phyloP scores from a whole-genome alignment of 345 rosid genomes.

The Theobroma cacao region DNA sequence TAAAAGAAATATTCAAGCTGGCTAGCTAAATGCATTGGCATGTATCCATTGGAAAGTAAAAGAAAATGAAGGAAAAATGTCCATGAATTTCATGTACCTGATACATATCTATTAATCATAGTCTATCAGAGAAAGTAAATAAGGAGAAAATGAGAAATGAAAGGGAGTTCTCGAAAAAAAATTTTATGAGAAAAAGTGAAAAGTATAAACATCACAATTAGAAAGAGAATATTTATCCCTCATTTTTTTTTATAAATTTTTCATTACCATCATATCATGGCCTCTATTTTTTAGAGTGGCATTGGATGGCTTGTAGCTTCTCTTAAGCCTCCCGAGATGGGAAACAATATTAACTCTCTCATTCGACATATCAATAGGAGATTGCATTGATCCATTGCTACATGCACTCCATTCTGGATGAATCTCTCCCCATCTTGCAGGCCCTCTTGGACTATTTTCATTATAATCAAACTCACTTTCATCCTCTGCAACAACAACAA shows the following conservation, averaged over 20 bases:
- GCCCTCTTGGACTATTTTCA: slow-evolving; percentile 39
- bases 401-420: slow-evolving; percentile 62
- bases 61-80: too few species aligned
- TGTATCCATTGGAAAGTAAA: too few species aligned
- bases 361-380: slow-evolving; percentile 69
- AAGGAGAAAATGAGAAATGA: too few species aligned
- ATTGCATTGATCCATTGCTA: slow-evolving; percentile 69
- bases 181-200: too few species aligned
- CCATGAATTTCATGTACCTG: too few species aligned
- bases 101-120: too few species aligned
- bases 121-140: too few species aligned
- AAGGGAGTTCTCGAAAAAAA: too few species aligned
- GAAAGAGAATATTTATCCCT: too few species aligned
- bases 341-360: slow-evolving; percentile 53
- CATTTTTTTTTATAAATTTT: background rate
- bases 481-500: slow-evolving; percentile 44
- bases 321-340: slow-evolving; percentile 44
- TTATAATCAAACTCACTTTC: slow-evolving; percentile 60
- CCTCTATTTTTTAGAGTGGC: slow-evolving; percentile 78
- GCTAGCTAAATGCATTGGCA: too few species aligned
- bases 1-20: too few species aligned
- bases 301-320: slow-evolving; percentile 47
- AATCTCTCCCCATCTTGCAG: slow-evolving; percentile 66
- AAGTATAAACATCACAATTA: too few species aligned
- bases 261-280: slow-evolving; percentile 76